These are phyloP conservation scores for Paraconiothyrium sp. DNA, from an alignment of 2,329 filamentous ascomycete genomes.

Conservation along the genomic window DNA sequence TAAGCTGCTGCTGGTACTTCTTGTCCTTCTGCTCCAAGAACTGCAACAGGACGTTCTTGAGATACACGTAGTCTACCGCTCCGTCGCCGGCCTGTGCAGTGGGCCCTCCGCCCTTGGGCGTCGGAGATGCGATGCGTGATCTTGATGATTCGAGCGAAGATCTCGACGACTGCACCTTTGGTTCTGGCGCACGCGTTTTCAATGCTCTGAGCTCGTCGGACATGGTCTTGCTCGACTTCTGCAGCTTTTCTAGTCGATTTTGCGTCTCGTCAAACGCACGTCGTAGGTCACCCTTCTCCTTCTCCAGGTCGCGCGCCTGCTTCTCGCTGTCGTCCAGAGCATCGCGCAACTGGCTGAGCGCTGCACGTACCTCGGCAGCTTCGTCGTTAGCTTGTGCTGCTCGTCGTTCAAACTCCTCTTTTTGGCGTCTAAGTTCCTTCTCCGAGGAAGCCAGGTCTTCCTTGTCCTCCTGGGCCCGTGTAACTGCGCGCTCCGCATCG, in stretches of 20 bases:
- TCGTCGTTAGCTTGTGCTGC: slow-evolving; percentile 77
- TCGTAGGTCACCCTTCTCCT: slow-evolving; percentile 79
- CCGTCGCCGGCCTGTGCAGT: slow-evolving; percentile 35
- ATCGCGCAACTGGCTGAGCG: slow-evolving; percentile 79
- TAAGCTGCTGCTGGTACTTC: slow-evolving; percentile 76
- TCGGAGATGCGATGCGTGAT: slow-evolving; percentile 58
- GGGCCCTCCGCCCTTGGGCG: slow-evolving; percentile 48
- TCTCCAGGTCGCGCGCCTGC: slow-evolving; percentile 83
- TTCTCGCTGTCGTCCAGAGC: slow-evolving; percentile 88
- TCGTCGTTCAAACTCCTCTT: slow-evolving; percentile 78
- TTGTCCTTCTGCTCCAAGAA: slow-evolving; percentile 84
- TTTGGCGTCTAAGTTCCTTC: slow-evolving; percentile 76
- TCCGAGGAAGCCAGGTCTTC: slow-evolving; percentile 80
- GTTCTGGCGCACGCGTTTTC: slow-evolving; percentile 55
- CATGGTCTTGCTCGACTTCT: slow-evolving; percentile 71
- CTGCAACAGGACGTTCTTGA: slow-evolving; percentile 83
- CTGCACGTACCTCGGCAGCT: slow-evolving; percentile 75
- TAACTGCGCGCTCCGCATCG: slow-evolving; percentile 81
- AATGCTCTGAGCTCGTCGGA: slow-evolving; percentile 66
- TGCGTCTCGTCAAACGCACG: slow-evolving; percentile 81
- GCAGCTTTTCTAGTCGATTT: slow-evolving; percentile 79
- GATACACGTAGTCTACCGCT: slow-evolving; percentile 70
- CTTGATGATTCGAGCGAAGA: slow-evolving; percentile 67
- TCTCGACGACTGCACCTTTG: slow-evolving; percentile 62
- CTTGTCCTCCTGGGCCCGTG: slow-evolving; percentile 75